These are phyloP conservation scores for Adenanthera pavonina DNA, from an alignment of 306 rosid species.

Conservation along the genomic window DNA sequence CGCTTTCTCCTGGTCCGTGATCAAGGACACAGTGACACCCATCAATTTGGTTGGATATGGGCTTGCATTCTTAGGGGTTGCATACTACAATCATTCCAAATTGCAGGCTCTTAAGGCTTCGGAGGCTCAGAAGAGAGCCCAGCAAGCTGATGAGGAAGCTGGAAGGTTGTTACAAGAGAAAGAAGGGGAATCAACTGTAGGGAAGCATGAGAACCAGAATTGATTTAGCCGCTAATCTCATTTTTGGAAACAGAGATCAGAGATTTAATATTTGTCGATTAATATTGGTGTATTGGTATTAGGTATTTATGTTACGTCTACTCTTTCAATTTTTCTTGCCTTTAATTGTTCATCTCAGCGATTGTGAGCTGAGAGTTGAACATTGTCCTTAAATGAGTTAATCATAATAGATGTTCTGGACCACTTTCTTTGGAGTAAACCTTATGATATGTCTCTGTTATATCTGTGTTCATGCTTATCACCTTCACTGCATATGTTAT, in stretches of 20 bases:
- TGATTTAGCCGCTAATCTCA: conserved; percentile 41
- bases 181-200: conserved; percentile 49
- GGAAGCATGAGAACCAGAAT: conserved; percentile 52
- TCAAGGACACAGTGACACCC: conserved; percentile 67
- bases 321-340: neutral
- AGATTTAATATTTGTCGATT: conserved; percentile 13
- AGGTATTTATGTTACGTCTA: neutral
- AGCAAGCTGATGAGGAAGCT: conserved; percentile 67
- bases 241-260: conserved; percentile 14
- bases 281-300: conserved; percentile 13
- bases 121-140: conserved; percentile 63
- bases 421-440: conserved; percentile 11
- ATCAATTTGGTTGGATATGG: conserved; percentile 63
- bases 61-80: conserved; percentile 65
- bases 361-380: neutral
- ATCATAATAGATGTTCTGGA: conserved; percentile 26
- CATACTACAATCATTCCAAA: conserved; percentile 68
- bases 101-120: conserved; percentile 68
- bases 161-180: conserved; percentile 70
- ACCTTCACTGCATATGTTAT: neutral
- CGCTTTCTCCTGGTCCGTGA: conserved; percentile 76
- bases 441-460: neutral
- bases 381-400: conserved; percentile 14
- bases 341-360: neutral
- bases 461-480: neutral